Percentiles rank a stretch among this genome's conserved stretches.
Evolutionary conservation across 2,329 filamentous ascomycete species (phyloP).

Genomic region (Apiospora aurea): DNA sequence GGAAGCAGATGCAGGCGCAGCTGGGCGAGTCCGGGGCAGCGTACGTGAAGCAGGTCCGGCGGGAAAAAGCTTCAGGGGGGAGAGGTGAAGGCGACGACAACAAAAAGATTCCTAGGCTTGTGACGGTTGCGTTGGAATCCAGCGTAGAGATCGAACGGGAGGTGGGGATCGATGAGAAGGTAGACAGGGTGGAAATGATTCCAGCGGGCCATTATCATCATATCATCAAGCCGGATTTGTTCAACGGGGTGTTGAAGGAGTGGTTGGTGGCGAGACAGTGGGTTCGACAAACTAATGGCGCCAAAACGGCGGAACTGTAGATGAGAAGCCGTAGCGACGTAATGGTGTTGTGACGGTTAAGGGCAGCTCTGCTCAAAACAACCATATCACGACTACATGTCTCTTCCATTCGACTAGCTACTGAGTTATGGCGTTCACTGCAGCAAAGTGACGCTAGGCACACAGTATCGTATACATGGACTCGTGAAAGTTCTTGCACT

Average conservation of each 20-base stretch:
- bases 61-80: neutral
- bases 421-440: neutral
- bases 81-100: too few species aligned
- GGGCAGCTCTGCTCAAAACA: neutral
- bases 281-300: neutral
- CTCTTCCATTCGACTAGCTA: too few species aligned
- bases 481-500: neutral
- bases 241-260: neutral
- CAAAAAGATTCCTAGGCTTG: neutral
- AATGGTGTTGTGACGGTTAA: neutral
- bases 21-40: slow-evolving; percentile 20
- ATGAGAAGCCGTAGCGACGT: too few species aligned
- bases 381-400: too few species aligned
- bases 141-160: neutral
- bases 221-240: neutral
- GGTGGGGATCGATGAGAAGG: neutral
- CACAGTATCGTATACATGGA: neutral
- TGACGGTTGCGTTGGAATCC: neutral
- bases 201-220: neutral
- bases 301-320: neutral
- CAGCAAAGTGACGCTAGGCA: too few species aligned
- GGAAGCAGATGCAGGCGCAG: slow-evolving; percentile 6
- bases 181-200: neutral
- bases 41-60: neutral
- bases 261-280: neutral